These are phyloP conservation scores for Saccharomyces paradoxus DNA, from an alignment of 805 yeast genomes.

Conservation along the genomic window DNA sequence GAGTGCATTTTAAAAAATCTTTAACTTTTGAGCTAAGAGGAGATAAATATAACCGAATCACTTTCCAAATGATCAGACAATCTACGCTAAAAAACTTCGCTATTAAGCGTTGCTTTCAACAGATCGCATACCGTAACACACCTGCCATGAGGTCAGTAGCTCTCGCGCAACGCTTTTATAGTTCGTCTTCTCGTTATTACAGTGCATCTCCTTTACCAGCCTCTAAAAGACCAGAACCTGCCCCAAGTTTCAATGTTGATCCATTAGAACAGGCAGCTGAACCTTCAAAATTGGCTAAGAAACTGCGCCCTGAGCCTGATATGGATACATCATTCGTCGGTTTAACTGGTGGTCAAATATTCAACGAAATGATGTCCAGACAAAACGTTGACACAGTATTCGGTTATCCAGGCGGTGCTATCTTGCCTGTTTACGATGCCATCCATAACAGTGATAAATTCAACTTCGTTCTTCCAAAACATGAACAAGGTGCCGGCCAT, in stretches of 20 bases:
- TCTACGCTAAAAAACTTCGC: slow-evolving; percentile 13
- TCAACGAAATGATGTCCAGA: slow-evolving; percentile 97
- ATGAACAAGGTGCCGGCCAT: slow-evolving; percentile 99
- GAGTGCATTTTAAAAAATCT: neutral
- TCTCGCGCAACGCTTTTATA: slow-evolving; percentile 5
- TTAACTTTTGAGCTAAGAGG: neutral
- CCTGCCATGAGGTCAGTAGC: neutral
- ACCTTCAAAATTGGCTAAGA: slow-evolving; percentile 7
- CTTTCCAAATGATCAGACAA: slow-evolving; percentile 17
- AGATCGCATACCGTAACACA: slow-evolving; percentile 2
- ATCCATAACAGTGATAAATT: slow-evolving; percentile 85
- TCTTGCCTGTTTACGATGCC: slow-evolving; percentile 95
- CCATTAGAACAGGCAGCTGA: slow-evolving; percentile 8
- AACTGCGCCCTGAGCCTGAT: slow-evolving; percentile 3
- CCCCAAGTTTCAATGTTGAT: slow-evolving; percentile 30
- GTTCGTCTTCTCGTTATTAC: slow-evolving; percentile 7
- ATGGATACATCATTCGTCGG: slow-evolving; percentile 90
- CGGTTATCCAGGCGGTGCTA: slow-evolving; percentile 99
- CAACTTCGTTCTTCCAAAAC: slow-evolving; percentile 86
- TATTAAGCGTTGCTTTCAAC: slow-evolving; percentile 11
- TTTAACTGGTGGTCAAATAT: slow-evolving; percentile 95
- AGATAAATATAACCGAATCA: neutral
- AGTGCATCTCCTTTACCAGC: slow-evolving; percentile 7
- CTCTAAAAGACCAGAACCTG: slow-evolving; percentile 28
- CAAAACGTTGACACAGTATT: slow-evolving; percentile 92